phyloP scores from a whole-genome alignment of 192 early-diverging fungal genomes.

The Oehlia diaphana region DNA sequence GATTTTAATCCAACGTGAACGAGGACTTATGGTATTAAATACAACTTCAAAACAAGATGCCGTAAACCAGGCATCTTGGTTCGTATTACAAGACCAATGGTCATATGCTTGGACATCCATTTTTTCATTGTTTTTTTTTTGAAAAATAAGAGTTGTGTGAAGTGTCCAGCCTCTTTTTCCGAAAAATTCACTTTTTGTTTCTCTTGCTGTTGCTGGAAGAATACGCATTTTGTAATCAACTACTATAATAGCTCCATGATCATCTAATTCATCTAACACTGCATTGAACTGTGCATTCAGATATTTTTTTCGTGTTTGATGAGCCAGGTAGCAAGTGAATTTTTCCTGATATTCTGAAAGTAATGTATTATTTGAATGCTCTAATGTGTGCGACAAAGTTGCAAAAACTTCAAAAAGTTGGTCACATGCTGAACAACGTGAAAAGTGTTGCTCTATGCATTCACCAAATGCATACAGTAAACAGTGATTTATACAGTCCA shows the following conservation, averaged over 20 bases:
- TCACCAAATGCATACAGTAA: neutral
- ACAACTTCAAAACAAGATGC: too few species aligned
- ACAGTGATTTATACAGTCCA: neutral
- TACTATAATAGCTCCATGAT: neutral
- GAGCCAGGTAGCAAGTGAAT: neutral
- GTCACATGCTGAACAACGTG: neutral
- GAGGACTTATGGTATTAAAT: too few species aligned
- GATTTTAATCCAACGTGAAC: too few species aligned
- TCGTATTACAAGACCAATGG: too few species aligned
- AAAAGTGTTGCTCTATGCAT: neutral
- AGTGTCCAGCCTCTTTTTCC: neutral
- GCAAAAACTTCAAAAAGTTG: neutral
- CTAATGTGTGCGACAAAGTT: neutral
- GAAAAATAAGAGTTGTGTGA: too few species aligned
- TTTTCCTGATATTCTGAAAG: neutral
- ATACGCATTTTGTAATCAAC: too few species aligned
- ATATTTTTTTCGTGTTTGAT: neutral
- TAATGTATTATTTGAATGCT: neutral
- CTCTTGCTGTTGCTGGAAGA: too few species aligned
- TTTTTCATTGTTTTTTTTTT: too few species aligned
- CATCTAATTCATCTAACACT: neutral
- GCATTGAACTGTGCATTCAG: neutral
- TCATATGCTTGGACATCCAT: too few species aligned
- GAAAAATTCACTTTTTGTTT: neutral
- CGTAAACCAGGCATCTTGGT: too few species aligned